Percentiles rank a stretch among this genome's conserved stretches.
phyloP scores from a whole-genome alignment of 2,329 filamentous ascomycete genomes.

The Fusarium pseudonygamai region DNA sequence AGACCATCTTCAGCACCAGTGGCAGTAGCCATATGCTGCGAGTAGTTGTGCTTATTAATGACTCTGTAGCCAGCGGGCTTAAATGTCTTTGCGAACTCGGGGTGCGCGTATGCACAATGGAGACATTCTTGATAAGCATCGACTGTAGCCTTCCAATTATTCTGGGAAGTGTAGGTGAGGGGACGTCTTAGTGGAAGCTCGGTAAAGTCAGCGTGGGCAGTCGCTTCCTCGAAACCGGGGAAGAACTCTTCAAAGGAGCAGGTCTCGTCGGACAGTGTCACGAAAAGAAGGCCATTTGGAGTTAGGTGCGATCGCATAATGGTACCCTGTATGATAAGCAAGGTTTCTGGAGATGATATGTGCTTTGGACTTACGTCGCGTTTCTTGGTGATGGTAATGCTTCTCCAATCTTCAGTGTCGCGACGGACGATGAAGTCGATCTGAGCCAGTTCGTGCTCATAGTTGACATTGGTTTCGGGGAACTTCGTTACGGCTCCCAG shows the following conservation, averaged over 20 bases:
- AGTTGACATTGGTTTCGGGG: not conserved
- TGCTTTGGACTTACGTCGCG: rapidly evolving
- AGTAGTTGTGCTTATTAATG: not conserved
- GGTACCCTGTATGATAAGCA: not conserved
- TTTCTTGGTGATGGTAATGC: not conserved
- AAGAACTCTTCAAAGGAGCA: not conserved
- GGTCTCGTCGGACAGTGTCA: not conserved
- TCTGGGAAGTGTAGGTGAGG: not conserved
- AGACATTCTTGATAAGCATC: not conserved
- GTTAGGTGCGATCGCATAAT: not conserved
- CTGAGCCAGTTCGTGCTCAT: not conserved
- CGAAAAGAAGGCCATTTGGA: not conserved
- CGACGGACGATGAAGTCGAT: not conserved
- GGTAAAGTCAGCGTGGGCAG: not conserved
- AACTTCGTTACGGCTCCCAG: not conserved
- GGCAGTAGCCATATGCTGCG: not conserved
- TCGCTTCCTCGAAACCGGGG: not conserved
- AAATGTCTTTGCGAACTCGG: not conserved
- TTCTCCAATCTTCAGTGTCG: not conserved
- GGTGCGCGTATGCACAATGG: not conserved
- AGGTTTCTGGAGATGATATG: rapidly evolving
- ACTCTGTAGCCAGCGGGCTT: not conserved
- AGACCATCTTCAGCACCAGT: not conserved
- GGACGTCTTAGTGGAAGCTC: rapidly evolving
- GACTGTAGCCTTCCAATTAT: not conserved